Percentiles rank a stretch among this genome's conserved stretches.
Conservation (phyloP, 73 alveolate genomes). For the Paramecium bursaria region DNA sequence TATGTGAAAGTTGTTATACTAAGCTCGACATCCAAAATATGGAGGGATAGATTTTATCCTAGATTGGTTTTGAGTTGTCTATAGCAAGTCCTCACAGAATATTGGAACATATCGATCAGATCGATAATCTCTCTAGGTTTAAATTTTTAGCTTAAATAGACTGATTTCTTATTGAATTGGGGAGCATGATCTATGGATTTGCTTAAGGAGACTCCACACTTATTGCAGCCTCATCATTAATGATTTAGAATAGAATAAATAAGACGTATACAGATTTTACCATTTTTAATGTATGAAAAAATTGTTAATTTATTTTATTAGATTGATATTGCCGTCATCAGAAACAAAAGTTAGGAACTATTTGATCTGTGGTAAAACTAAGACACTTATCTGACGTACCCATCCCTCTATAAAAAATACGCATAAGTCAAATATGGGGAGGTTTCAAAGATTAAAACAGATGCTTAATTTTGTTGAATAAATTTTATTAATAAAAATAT, state of each 20-base stretch:
- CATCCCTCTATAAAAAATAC: not conserved
- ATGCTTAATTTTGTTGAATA: no score
- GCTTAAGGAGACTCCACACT: conserved; percentile 31
- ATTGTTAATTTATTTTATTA: no score
- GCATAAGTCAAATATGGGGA: not conserved
- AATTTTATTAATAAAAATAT: no score
- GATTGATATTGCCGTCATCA: not conserved
- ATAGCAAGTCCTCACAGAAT: conserved; percentile 19
- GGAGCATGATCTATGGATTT: conserved; percentile 38
- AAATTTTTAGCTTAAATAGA: conserved; percentile 11
- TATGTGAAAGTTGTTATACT: conserved; percentile 81
- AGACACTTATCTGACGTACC: not conserved
- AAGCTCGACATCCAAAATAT: conserved; percentile 85
- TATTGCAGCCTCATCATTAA: not conserved
- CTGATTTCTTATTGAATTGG: conserved; percentile 50
- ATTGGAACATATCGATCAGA: conserved; percentile 11
- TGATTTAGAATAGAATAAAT: no score
- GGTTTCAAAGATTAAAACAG: not conserved
- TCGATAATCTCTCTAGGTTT: conserved; percentile 27
- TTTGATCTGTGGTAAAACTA: not conserved
- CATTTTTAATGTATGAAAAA: not conserved
- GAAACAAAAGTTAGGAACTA: not conserved
- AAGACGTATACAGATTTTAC: not conserved
- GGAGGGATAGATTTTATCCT: conserved; percentile 83
- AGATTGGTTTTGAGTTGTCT: conserved; percentile 71